Percentiles rank a stretch among this genome's conserved stretches.
Evolutionary conservation across 805 yeast species (phyloP).

Genomic region (Cyberlindnera galapagoensis): DNA sequence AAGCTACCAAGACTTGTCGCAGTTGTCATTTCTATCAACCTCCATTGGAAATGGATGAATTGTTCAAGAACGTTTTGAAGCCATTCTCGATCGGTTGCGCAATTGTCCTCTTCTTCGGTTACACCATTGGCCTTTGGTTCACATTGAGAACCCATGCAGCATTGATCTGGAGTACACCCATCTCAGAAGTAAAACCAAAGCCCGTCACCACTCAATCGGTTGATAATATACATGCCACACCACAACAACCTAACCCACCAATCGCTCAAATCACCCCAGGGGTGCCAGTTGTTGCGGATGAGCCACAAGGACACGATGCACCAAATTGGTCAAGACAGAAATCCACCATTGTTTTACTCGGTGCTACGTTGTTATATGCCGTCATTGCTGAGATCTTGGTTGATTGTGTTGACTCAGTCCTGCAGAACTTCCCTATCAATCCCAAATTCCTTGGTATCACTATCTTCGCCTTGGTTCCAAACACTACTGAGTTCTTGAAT

Average conservation of each 20-base stretch:
- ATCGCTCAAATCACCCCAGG: constrained; percentile 3
- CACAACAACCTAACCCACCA: constrained; percentile 3
- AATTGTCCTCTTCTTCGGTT: constrained; percentile 70
- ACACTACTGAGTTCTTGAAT: constrained; percentile 92
- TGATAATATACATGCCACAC: constrained; percentile 14
- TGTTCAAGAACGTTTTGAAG: constrained; percentile 61
- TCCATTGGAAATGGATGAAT: constrained; percentile 57
- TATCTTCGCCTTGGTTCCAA: constrained; percentile 92
- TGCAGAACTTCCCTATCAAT: constrained; percentile 69
- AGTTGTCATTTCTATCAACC: constrained; percentile 77
- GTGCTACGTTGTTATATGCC: constrained; percentile 85
- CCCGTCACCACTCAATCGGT: constrained; percentile 6
- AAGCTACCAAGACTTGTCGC: constrained; percentile 40
- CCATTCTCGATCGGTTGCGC: constrained; percentile 86
- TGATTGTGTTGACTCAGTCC: constrained; percentile 84
- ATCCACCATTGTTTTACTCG: constrained; percentile 72
- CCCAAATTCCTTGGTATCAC: constrained; percentile 92
- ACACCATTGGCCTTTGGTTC: constrained; percentile 83
- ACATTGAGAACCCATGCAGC: constrained; percentile 96
- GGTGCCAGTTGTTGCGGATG: constrained; percentile 6
- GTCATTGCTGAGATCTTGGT: constrained; percentile 91
- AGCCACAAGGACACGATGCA: constrained; percentile 74
- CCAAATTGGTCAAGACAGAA: constrained; percentile 93
- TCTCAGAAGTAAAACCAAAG: constrained; percentile 25
- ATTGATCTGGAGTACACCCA: constrained; percentile 81